Base-by-base conservation (phyloP, 2,329 filamentous ascomycete genomes). In the Geosmithia morbida region DNA sequence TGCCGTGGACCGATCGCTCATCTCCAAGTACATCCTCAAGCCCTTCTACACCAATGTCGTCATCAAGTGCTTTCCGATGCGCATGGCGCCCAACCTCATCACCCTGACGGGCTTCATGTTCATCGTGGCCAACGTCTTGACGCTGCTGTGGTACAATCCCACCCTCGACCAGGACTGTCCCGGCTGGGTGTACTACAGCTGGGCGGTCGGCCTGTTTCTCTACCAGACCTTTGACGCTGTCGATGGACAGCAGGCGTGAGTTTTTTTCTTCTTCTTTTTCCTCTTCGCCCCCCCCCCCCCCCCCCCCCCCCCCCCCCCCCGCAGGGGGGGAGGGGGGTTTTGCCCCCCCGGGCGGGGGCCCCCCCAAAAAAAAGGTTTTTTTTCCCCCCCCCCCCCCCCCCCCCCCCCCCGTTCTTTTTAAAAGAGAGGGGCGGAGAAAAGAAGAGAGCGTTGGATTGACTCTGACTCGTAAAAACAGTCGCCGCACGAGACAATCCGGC, bases 211-310 rank as follows among this genome's bases (percentile, higher is more conserved):
- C 2, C 68, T 98, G 54, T 96, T 97, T 63, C 65, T 97, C 46
- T 98, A 98, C 66, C 92, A 98, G 75, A 97, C 90, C 1, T 96
- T 98, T 66, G 92, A 98, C 66, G 92, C 90, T 2, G 88, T 97
- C 22, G 92, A 98, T 66, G 92, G 92, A 46, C 77, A 84, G 29
- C 92, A 98, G 64, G 92, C 92, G 81, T 87, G 72, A 62, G 84
- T 76, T 51, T n/a, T n/a, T n/a, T n/a, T n/a, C n/a, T n/a, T n/a
- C n/a, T n/a, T n/a, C n/a, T n/a, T n/a, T n/a, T n/a, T n/a, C n/a
- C n/a, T n/a, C n/a, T n/a, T n/a, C n/a, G n/a, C n/a, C n/a, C n/a
- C n/a, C n/a, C n/a, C n/a, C n/a, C n/a, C n/a, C n/a, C n/a, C n/a
- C n/a, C n/a, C n/a, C n/a, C n/a, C n/a, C n/a, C n/a, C n/a, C n/a